A percentile compares a stretch with the other conserved stretches of the same genome.
phyloP scores from a whole-genome alignment of 176 grass and related monocot species.

The Panicum miliaceum region DNA sequence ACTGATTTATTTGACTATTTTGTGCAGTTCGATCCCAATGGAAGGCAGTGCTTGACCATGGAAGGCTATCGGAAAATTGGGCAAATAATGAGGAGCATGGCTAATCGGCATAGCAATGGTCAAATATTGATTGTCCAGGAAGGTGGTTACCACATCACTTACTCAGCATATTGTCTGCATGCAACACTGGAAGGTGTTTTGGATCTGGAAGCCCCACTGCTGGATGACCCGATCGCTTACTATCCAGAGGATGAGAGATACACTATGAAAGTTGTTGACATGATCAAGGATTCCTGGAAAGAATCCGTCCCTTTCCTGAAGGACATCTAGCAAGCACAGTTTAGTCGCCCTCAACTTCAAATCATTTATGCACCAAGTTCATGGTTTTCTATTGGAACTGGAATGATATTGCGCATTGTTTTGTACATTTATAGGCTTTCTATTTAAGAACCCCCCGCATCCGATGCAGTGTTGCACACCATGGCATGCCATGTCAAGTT shows the following conservation, averaged over 20 bases:
- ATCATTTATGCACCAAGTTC: background rate
- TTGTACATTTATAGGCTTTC: background rate
- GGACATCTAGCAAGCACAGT: conserved; percentile 47
- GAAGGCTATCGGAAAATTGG: conserved; percentile 75
- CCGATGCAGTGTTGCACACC: no score
- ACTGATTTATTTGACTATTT: conserved; percentile 18
- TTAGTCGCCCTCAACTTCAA: background rate
- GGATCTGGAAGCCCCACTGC: conserved; percentile 50
- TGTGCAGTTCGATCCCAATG: conserved; percentile 88
- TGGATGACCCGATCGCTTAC: conserved; percentile 80
- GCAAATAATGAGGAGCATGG: conserved; percentile 56
- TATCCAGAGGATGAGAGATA: conserved; percentile 78
- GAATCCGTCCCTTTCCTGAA: conserved; percentile 76
- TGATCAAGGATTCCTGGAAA: conserved; percentile 71
- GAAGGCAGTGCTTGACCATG: conserved; percentile 94
- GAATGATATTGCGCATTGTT: background rate
- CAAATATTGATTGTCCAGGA: conserved; percentile 82
- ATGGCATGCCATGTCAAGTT: background rate
- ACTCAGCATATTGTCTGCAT: conserved; percentile 90
- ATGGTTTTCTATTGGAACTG: background rate
- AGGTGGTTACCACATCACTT: conserved; percentile 84
- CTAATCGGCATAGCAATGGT: conserved; percentile 51
- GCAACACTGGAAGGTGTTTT: conserved; percentile 85
- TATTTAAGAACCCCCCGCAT: background rate
- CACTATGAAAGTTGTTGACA: conserved; percentile 61